Base-by-base conservation (phyloP, 805 yeast genomes). In the Torulaspora quercuum region DNA sequence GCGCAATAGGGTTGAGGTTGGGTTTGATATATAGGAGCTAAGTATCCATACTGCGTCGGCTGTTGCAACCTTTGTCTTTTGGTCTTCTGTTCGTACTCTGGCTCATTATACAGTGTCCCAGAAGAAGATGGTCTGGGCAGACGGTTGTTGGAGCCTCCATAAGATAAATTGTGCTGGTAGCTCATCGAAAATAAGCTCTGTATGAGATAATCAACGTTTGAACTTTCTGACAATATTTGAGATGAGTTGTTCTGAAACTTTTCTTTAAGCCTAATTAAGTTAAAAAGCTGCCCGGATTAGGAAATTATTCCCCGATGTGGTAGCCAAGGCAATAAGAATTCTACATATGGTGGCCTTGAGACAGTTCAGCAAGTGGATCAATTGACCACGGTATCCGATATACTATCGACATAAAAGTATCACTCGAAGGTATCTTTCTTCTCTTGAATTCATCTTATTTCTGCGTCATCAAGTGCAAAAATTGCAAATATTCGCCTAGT, bases 41-140 rank as follows among this genome's bases (percentile, higher is more conserved):
- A n/a, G n/a, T n/a, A n/a, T n/a, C n/a, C n/a, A n/a, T n/a, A n/a
- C n/a, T n/a, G n/a, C n/a, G n/a, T n/a, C n/a, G 37, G 28, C 21
- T 29, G 33, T 6, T 37, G 33, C 20, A 38, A 5, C 24, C 33
- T 42, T 17, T 35, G 39, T 17, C 42, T 42, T 13, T 42, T 42
- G 21, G 19, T 36, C 12, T 29, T 23, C 21, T 32, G 39, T 21
- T 37, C 37, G 15, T 14, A 37, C n/a, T 26, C 26, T 7, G 33
- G 13, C 10, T 30, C 31, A n/a, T 35, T 35, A 7, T 30, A 33
- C 18, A 53, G 17, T 8, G 50, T 49, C 4, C 60, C 60, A 3
- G 60, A 55, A 12, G 49, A 55, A 5, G 57, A 42, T 1, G 60
- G 60, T 30, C 41, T 48, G 6, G 60, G 60, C 15, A 53, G 25